Conservation (phyloP, 257 asterid genomes). For the Nicotiana benthamiana region DNA sequence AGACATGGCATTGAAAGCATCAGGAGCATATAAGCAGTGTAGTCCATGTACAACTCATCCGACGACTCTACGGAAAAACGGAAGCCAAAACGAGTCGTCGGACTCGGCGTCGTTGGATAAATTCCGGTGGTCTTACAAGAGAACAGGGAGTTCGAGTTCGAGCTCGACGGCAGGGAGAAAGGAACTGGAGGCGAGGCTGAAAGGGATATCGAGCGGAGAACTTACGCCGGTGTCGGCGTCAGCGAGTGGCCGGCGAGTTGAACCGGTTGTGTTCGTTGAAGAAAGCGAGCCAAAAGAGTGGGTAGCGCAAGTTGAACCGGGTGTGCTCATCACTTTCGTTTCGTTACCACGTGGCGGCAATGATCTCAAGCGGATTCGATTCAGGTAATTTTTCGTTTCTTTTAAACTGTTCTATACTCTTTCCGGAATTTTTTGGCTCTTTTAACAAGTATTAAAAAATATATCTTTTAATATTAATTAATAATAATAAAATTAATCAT, state of each 20-base stretch:
- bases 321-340: constrained; percentile 84
- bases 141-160: constrained; percentile 82
- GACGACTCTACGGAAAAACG: constrained; percentile 24
- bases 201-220: constrained; percentile 89
- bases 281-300: constrained; percentile 95
- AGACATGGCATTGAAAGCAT: constrained; percentile 96
- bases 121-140: constrained; percentile 75
- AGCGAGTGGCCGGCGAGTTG: constrained; percentile 88
- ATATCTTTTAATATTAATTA: no score
- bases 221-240: constrained; percentile 69
- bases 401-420: no score
- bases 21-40: constrained; percentile 86
- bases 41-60: constrained; percentile 63
- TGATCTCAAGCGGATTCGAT: constrained; percentile 89
- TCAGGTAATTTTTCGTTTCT: constrained; percentile 49
- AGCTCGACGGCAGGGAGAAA: constrained; percentile 65
- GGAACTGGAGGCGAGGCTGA: constrained; percentile 82
- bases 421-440: no score
- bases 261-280: constrained; percentile 77
- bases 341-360: constrained; percentile 94
- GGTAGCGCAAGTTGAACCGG: constrained; percentile 99
- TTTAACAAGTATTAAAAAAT: no score
- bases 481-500: no score
- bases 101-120: constrained; percentile 51
- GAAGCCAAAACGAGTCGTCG: constrained; percentile 28